Conservation (phyloP, 306 rosid genomes). For the Ochetophila trinervis region DNA sequence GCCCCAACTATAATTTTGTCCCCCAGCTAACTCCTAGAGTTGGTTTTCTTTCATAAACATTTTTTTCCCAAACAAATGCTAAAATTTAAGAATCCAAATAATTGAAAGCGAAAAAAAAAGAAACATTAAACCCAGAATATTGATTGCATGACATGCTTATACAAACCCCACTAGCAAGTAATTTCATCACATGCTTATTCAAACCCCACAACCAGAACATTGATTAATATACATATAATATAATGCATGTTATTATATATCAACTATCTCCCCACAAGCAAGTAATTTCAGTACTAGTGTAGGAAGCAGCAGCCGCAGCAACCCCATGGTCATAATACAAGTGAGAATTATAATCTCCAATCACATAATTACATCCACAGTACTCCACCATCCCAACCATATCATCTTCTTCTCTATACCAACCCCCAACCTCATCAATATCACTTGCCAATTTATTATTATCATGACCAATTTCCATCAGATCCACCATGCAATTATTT, state of each 20-base stretch:
- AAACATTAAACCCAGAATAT: too few relatives aligned
- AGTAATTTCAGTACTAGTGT: constrained; percentile 21
- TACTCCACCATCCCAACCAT: constrained; percentile 29
- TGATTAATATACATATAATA: too few relatives aligned
- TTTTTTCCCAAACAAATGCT: too few relatives aligned
- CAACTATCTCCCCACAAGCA: constrained; percentile 42
- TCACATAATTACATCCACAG: constrained; percentile 28
- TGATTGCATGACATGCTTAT: too few relatives aligned
- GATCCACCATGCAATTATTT: constrained; percentile 30
- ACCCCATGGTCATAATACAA: constrained; percentile 6
- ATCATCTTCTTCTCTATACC: constrained; percentile 45
- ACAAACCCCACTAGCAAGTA: too few relatives aligned
- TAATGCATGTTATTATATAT: background rate
- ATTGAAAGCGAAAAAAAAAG: too few relatives aligned
- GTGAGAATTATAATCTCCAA: constrained; percentile 16
- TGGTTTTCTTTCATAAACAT: too few relatives aligned
- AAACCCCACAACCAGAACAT: too few relatives aligned
- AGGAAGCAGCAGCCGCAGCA: constrained; percentile 7
- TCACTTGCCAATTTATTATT: constrained; percentile 10
- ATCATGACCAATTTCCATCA: constrained; percentile 16
- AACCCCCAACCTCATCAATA: constrained; percentile 30
- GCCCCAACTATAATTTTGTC: too few relatives aligned
- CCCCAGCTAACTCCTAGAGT: too few relatives aligned
- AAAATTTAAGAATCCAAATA: too few relatives aligned
- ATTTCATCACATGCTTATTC: too few relatives aligned